A percentile compares a stretch with the other conserved stretches of the same genome.
Conservation (phyloP, 305 asterid genomes). For the Vinca major region DNA sequence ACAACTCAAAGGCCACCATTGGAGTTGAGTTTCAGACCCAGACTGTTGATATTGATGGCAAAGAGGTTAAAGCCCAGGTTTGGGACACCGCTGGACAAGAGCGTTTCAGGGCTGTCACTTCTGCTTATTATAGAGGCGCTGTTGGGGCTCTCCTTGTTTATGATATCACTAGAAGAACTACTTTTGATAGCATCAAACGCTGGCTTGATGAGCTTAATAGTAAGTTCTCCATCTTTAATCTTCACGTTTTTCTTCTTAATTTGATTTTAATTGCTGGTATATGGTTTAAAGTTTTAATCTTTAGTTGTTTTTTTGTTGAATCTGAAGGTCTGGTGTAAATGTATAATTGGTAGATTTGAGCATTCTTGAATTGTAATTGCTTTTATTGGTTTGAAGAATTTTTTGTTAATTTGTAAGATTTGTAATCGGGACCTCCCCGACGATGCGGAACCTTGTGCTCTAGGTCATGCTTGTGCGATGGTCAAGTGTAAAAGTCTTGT, state of each 20-base stretch:
- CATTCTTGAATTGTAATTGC: background rate
- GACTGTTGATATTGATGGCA: conserved; percentile 58
- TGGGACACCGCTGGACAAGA: conserved; percentile 87
- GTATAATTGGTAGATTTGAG: background rate
- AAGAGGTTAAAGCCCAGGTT: conserved; percentile 62
- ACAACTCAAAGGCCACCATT: conserved; percentile 60
- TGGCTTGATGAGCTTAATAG: conserved; percentile 73
- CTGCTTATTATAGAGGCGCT: conserved; percentile 77
- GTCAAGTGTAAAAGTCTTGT: no score
- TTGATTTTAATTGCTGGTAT: background rate
- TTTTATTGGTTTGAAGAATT: background rate
- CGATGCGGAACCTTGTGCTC: no score
- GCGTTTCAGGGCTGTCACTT: conserved; percentile 70
- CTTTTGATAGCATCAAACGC: conserved; percentile 45
- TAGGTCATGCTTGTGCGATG: no score
- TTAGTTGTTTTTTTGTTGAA: background rate
- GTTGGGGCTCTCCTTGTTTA: conserved; percentile 68
- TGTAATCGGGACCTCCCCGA: background rate
- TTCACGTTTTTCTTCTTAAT: background rate
- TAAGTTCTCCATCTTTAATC: conserved; percentile 15
- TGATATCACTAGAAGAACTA: conserved; percentile 46
- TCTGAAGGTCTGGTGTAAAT: background rate
- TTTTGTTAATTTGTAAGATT: background rate
- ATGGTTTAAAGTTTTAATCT: conserved; percentile 1
- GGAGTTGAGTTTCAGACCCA: conserved; percentile 79